These are phyloP conservation scores for Sporothrix variecibatus DNA, from an alignment of 2,329 filamentous ascomycete genomes.

Conservation along the genomic window DNA sequence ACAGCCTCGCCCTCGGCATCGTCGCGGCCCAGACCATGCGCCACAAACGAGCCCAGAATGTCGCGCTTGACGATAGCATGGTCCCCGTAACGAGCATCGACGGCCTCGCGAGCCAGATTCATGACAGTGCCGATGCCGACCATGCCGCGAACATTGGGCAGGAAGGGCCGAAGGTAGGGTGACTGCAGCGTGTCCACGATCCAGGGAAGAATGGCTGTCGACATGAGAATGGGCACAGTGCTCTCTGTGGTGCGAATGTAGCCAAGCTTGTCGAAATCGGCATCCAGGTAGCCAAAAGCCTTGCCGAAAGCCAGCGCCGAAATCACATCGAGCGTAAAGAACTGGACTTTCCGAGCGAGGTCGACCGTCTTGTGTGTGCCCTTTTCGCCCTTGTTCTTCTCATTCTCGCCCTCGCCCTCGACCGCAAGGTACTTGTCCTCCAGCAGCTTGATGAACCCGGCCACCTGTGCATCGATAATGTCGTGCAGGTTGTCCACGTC, in stretches of 20 bases:
- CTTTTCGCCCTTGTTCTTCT: conserved; percentile 43
- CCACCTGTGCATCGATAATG: conserved; percentile 49
- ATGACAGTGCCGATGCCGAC: conserved; percentile 31
- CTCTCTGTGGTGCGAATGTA: conserved; percentile 43
- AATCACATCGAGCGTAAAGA: conserved; percentile 58
- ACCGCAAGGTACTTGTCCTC: conserved; percentile 42
- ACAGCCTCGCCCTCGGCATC: conserved; percentile 49
- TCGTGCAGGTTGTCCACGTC: conserved; percentile 37
- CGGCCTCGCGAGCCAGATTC: conserved; percentile 31
- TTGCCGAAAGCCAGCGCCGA: conserved; percentile 53
- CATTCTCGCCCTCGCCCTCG: conserved; percentile 41
- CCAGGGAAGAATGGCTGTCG: conserved; percentile 47
- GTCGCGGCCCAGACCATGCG: conserved; percentile 42
- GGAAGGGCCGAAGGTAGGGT: conserved; percentile 39
- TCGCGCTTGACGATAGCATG: conserved; percentile 34
- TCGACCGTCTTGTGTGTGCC: conserved; percentile 39
- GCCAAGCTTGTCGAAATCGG: conserved; percentile 49
- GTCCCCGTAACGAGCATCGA: conserved; percentile 29
- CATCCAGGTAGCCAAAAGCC: conserved; percentile 49
- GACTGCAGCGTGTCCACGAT: conserved; percentile 44
- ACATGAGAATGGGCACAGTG: conserved; percentile 45
- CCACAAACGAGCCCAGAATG: conserved; percentile 45
- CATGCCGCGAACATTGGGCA: conserved; percentile 30
- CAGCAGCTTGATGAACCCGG: conserved; percentile 49
- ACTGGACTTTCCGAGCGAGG: conserved; percentile 52